These are phyloP conservation scores for Postia placenta DNA, from an alignment of 768 basidiomycete species.

Conservation along the genomic window DNA sequence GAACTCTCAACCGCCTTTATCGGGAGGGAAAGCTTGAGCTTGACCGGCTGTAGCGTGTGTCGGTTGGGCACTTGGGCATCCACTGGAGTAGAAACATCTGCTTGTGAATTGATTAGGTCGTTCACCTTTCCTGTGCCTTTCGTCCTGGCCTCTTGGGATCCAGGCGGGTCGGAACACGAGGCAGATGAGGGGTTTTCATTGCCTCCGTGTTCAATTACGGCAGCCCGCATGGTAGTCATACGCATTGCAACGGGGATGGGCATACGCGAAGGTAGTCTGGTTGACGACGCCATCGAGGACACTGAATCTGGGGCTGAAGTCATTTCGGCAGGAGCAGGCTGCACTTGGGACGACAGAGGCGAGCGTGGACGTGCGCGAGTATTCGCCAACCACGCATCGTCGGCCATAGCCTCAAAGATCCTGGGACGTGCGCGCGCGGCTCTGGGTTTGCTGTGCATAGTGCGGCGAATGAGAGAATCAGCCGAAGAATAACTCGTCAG, in stretches of 20 bases:
- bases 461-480: conserved; percentile 19
- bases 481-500: conserved; percentile 22
- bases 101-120: background rate
- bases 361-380: background rate
- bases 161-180: no score
- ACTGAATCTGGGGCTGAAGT: conserved; percentile 5
- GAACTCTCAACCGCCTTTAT: no score
- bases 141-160: background rate
- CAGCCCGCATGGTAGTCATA: conserved; percentile 8
- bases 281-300: conserved; percentile 6
- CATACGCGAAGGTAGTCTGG: conserved; percentile 1
- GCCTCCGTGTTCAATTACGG: no score
- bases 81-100: background rate
- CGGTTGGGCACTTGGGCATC: background rate
- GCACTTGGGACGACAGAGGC: background rate
- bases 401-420: conserved; percentile 4
- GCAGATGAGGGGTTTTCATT: background rate
- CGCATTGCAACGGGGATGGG: conserved; percentile 14
- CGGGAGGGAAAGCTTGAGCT: no score
- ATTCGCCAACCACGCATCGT: conserved; percentile 5
- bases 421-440: background rate
- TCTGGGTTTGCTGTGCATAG: conserved; percentile 12
- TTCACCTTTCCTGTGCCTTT: conserved; percentile 4
- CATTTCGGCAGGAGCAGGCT: background rate
- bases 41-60: background rate